These are phyloP conservation scores for Suhomyces kilbournensis DNA, from an alignment of 805 yeast genomes.

Conservation along the genomic window DNA sequence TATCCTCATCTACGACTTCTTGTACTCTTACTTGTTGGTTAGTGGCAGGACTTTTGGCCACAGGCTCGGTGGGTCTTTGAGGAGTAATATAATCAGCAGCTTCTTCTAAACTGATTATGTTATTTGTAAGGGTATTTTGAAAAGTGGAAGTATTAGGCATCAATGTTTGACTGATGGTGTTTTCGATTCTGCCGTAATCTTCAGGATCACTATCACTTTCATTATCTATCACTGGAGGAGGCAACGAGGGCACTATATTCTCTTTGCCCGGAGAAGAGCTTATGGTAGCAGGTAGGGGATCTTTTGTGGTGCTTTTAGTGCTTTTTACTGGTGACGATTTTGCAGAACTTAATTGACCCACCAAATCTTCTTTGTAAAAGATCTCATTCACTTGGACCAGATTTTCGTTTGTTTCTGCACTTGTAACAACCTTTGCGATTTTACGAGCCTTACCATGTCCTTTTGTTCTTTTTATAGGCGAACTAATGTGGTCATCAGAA, in stretches of 20 bases:
- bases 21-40: constrained; percentile 23
- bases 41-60: constrained; percentile 27
- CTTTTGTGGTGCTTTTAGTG: not conserved
- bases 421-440: constrained; percentile 20
- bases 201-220: constrained; percentile 27
- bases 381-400: constrained; percentile 20
- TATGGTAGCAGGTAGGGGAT: not conserved
- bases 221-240: constrained; percentile 17
- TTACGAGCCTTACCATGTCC: constrained; percentile 11
- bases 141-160: constrained; percentile 11
- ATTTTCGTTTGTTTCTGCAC: constrained; percentile 13
- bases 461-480: constrained; percentile 16
- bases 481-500: constrained; percentile 10
- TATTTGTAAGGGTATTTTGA: constrained; percentile 17
- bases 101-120: constrained; percentile 12
- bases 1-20: constrained; percentile 15
- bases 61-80: constrained; percentile 28
- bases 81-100: constrained; percentile 25
- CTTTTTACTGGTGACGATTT: constrained; percentile 8
- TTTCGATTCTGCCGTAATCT: constrained; percentile 19
- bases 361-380: constrained; percentile 23
- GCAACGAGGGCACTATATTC: not conserved
- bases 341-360: constrained; percentile 15
- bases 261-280: not conserved
- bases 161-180: constrained; percentile 18